Percentiles rank a stretch among this genome's conserved stretches.
These are phyloP conservation scores for Solanum hybrid DNA, from an alignment of 305 asterid genomes.

Conservation along the genomic window DNA sequence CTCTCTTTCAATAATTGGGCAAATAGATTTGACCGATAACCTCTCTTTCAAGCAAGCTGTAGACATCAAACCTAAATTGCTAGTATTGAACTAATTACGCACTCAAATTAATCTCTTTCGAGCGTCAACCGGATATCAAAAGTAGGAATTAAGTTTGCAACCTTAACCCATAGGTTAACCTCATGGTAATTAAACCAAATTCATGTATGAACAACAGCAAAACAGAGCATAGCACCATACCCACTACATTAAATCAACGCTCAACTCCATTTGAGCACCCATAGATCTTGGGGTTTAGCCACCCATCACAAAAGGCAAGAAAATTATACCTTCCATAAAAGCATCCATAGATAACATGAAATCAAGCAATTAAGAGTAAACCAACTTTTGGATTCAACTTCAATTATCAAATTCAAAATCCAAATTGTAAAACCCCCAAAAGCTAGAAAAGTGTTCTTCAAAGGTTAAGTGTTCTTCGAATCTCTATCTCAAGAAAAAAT, in stretches of 20 bases:
- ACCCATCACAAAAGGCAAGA: background rate
- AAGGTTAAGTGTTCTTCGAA: background rate
- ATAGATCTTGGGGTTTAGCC: background rate
- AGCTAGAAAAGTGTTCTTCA: background rate
- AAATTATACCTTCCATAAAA: background rate
- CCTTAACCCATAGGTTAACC: background rate
- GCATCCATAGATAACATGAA: background rate
- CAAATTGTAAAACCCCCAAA: background rate
- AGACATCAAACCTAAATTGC: background rate
- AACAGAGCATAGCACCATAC: background rate
- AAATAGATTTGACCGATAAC: background rate
- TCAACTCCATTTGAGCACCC: background rate
- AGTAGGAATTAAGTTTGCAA: background rate
- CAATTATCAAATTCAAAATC: background rate
- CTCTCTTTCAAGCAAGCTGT: background rate
- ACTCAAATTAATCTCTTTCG: background rate
- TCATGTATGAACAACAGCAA: background rate
- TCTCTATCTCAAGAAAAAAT: background rate
- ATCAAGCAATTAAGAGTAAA: background rate
- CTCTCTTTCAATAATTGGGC: background rate
- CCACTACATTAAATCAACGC: background rate
- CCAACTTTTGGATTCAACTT: background rate
- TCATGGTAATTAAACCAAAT: background rate
- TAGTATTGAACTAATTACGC: background rate
- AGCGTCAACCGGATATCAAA: fast-evolving